A percentile compares a stretch with the other conserved stretches of the same genome.
Evolutionary conservation across 2,329 filamentous ascomycete genomes (phyloP).

Genomic region (Trichoderma sp.): DNA sequence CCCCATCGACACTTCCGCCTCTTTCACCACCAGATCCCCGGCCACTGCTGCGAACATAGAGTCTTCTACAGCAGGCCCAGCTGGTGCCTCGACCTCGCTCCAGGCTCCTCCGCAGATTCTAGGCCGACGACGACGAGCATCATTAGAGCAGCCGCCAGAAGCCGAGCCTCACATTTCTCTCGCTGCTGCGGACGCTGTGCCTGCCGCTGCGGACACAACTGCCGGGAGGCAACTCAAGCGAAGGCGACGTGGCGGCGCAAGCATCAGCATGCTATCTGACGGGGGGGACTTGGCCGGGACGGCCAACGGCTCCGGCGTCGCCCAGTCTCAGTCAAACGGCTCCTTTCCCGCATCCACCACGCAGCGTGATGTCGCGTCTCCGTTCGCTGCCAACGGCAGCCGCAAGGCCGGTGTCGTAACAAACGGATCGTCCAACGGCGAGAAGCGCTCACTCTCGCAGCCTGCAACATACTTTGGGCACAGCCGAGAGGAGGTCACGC

Average conservation of each 20-base stretch:
- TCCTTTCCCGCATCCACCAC: slow-evolving; percentile 39
- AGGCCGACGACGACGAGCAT: slow-evolving; percentile 57
- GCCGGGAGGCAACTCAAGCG: slow-evolving; percentile 43
- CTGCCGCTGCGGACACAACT: slow-evolving; percentile 28
- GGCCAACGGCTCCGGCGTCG: slow-evolving; percentile 57
- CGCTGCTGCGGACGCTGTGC: slow-evolving; percentile 12
- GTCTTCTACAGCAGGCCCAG: slow-evolving; percentile 41
- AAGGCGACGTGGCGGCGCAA: slow-evolving; percentile 59
- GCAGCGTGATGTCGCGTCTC: slow-evolving; percentile 32
- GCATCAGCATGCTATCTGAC: slow-evolving; percentile 67
- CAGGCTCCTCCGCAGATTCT: slow-evolving; percentile 47
- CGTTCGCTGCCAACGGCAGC: slow-evolving; percentile 48
- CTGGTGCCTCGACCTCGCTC: slow-evolving; percentile 33
- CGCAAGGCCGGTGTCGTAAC: slow-evolving; percentile 49
- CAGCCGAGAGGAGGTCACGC: slow-evolving; percentile 87
- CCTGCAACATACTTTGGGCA: slow-evolving; percentile 72
- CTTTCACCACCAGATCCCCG: slow-evolving; percentile 36
- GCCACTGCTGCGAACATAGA: slow-evolving; percentile 47
- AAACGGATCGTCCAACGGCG: slow-evolving; percentile 56
- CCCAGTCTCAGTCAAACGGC: slow-evolving; percentile 44
- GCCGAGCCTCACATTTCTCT: slow-evolving; percentile 18
- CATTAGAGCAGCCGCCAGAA: slow-evolving; percentile 45
- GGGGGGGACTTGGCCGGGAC: slow-evolving; percentile 49
- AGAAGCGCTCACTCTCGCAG: slow-evolving; percentile 33
- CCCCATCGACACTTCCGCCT: slow-evolving; percentile 34